Evolutionary conservation across 2,329 filamentous ascomycete species (phyloP), one percentile per base, ranked within the genome.

Genomic region (Emergomyces africanus): DNA sequence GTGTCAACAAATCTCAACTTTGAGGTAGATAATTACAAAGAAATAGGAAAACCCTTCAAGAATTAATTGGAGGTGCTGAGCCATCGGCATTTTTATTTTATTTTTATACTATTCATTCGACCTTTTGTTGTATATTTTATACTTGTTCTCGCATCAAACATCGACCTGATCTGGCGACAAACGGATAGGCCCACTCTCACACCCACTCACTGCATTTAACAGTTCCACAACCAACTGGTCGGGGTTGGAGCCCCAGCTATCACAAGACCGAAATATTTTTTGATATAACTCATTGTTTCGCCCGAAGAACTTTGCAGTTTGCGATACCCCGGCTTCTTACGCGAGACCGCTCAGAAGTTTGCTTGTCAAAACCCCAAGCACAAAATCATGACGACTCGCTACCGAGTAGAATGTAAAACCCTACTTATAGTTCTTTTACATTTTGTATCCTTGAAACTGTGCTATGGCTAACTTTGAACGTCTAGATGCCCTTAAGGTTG

Each of bases 361-460:
- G 12, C 12, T 5, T 15, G 5, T 20, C 23, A 12, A 12, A 1
- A 23, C 10, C 18, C 8, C 20, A 23, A 39, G 12, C n/a, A 14
- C 20, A 30, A 6, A 4, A 53, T 20, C 39, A 77, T 78, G 77
- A 78, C 76, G 1, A 78, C 76, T 48, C 69, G 76, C 51, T 79
- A 78, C 63, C 72, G 77, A 62, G 87, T 90, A 64, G 87, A 90
- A 76, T 90, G 86, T 89, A 73, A 75, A 84, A 5, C 4, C 12
- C 18, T 25, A 37, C 33, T 15, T 75, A 54, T 49, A 28, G 23
- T 28, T 41, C 25, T 28, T 57, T 35, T 6, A 35, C 4, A 53
- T 20, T 58, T 41, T n/a, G 33, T 39, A 37, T 39, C 41, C 39
- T 35, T 39, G 12, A 1, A 28, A 14, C 15, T 33, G 3, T n/a